Base-by-base conservation (phyloP, 495 filamentous ascomycete species). In the Aspergillus olivimuriae region DNA sequence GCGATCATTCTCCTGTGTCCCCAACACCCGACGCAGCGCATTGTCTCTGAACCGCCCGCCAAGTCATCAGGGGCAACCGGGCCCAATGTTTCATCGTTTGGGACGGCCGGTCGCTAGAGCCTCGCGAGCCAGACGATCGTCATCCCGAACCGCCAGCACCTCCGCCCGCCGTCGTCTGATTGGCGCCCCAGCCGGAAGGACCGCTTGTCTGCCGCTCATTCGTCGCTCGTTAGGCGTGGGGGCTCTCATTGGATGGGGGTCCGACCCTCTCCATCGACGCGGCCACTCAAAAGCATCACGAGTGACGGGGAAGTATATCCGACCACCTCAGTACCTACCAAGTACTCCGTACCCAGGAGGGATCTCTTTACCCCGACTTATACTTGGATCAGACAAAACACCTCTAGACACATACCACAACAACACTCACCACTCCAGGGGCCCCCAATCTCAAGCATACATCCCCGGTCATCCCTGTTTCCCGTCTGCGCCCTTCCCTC, bases 31-130 rank as follows among this genome's bases (percentile, higher is more conserved):
- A 30, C 26, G 26, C 26, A 30, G 26, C 26, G 12, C 7, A 30
- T n/a, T 12, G 11, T 34, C 32, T 16, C 11, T 34, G 6, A 17
- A 10, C 14, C 14, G 11, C 11, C 17, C 20, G 35, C 35, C 35
- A 38, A 38, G 35, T 38, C 35, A 38, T 38, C 35, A 38, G 35
- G 35, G 35, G 26, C 28, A 22, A 2, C 26, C 36, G 30, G 23
- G 20, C n/a, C 15, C 24, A 33, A 28, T 34, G 34, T 7, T 23
- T 41, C 35, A 34, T 39, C 39, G 9, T 24, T 41, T 10, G 37
- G 24, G 7, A 14, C 24, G 28, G 28, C 33, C 12, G 4, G n/a
- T 35, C 18, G 35, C 34, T 37, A 19, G 34, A 37, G 34, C 34
- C 34, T 37, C 34, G 15, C 4, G 34, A 11, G 24, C 24, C 14